phyloP scores from a whole-genome alignment of 176 grass and related monocot species.

The Oryza meridionalis region DNA sequence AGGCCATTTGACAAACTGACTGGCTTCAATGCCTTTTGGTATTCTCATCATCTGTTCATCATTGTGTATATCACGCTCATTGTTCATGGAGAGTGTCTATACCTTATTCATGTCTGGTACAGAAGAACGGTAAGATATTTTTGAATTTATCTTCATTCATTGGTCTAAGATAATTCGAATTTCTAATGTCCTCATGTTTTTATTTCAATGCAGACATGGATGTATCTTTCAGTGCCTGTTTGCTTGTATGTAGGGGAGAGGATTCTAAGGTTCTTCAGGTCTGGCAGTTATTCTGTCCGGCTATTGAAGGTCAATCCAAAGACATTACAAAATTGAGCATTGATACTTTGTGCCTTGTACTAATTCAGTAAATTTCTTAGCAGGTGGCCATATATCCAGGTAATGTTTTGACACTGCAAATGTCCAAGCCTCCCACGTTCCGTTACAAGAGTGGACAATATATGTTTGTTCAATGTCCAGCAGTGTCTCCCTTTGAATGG shows the following conservation, averaged over 20 bases:
- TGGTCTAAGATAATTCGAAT: background rate
- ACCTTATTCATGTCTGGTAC: constrained; percentile 84
- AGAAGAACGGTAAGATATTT: constrained; percentile 71
- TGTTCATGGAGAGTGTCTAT: constrained; percentile 83
- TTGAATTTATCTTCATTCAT: constrained; percentile 24
- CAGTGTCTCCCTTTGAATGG: constrained; percentile 97
- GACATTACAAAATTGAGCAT: constrained; percentile 34
- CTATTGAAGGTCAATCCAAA: constrained; percentile 69
- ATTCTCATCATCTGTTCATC: constrained; percentile 91
- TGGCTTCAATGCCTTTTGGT: constrained; percentile 99
- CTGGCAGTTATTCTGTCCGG: constrained; percentile 88
- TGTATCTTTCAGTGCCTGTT: constrained; percentile 94
- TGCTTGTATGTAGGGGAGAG: constrained; percentile 88
- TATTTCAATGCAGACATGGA: constrained; percentile 86
- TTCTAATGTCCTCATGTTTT: constrained; percentile 32
- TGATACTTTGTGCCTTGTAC: constrained; percentile 31
- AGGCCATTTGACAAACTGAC: constrained; percentile 91
- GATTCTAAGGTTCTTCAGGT: constrained; percentile 82
- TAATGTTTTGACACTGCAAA: constrained; percentile 92
- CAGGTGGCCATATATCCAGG: constrained; percentile 99
- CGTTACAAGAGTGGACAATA: constrained; percentile 98
- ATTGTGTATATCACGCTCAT: constrained; percentile 89
- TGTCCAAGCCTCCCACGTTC: constrained; percentile 85
- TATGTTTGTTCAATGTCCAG: constrained; percentile 99
- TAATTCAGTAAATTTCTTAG: constrained; percentile 32